Conservation (phyloP, 2,329 filamentous ascomycete genomes). For the Trichoderma koningiopsis region DNA sequence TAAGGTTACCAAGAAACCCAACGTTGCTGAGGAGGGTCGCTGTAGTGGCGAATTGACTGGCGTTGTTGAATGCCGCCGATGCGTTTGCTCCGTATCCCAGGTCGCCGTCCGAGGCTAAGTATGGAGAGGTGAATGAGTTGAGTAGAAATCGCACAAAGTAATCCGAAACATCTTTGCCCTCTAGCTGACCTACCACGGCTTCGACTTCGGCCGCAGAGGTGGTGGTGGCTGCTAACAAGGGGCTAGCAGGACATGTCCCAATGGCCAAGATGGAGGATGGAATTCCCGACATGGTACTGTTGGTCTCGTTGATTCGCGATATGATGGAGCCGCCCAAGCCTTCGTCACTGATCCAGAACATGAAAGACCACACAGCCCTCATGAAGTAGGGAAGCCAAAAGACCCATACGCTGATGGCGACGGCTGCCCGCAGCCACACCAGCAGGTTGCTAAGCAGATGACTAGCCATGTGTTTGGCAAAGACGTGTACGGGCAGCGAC, state of each 20-base stretch:
- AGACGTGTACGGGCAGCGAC: slow-evolving; percentile 76
- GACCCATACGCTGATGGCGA: slow-evolving; percentile 88
- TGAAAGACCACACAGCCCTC: slow-evolving; percentile 85
- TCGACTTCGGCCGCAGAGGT: slow-evolving; percentile 38
- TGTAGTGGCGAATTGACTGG: slow-evolving; percentile 26
- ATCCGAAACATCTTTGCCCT: slow-evolving; percentile 39
- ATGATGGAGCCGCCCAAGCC: slow-evolving; percentile 50
- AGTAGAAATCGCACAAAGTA: slow-evolving; percentile 38
- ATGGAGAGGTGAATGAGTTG: slow-evolving; percentile 35
- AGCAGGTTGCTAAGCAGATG: slow-evolving; percentile 72
- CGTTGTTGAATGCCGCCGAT: background rate
- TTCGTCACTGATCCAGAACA: slow-evolving; percentile 93
- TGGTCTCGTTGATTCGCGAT: slow-evolving; percentile 30
- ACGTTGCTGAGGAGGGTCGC: slow-evolving; percentile 59
- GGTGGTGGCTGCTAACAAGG: slow-evolving; percentile 39
- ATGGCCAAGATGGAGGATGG: slow-evolving; percentile 34
- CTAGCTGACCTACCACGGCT: slow-evolving; percentile 36
- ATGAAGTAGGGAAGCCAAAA: slow-evolving; percentile 87
- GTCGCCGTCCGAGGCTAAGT: slow-evolving; percentile 25
- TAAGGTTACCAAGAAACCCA: slow-evolving; percentile 60
- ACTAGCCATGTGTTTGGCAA: slow-evolving; percentile 73
- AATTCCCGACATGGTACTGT: slow-evolving; percentile 32
- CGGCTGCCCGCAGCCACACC: slow-evolving; percentile 73
- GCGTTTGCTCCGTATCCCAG: background rate
- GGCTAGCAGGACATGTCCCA: slow-evolving; percentile 41